phyloP scores from a whole-genome alignment of 305 asterid genomes.

The Fraxinus baroniana region DNA sequence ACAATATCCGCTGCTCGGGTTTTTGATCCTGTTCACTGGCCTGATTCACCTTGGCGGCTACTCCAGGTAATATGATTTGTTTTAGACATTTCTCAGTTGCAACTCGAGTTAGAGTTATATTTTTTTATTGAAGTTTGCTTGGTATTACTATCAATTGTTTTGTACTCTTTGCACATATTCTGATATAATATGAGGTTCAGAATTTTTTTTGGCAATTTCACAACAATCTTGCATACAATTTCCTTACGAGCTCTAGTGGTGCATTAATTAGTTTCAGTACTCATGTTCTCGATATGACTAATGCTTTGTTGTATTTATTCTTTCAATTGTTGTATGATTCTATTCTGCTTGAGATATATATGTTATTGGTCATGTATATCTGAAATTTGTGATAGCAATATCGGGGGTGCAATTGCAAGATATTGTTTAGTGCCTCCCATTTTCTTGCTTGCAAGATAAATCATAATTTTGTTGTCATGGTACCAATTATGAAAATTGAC shows the following conservation, averaged over 20 bases:
- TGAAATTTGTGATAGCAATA: not conserved
- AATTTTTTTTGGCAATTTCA: not conserved
- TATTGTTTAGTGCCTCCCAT: not conserved
- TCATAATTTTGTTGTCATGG: not conserved
- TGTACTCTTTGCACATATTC: constrained; percentile 23
- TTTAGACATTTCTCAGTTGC: constrained; percentile 6
- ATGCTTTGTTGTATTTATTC: not conserved
- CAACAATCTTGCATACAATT: not conserved
- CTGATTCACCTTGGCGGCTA: constrained; percentile 92
- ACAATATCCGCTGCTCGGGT: constrained; percentile 66
- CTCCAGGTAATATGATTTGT: constrained; percentile 55
- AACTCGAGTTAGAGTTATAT: not conserved
- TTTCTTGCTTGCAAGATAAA: not conserved
- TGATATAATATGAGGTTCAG: constrained; percentile 24
- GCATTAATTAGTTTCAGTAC: not conserved
- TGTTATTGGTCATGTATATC: not conserved
- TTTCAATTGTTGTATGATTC: not conserved
- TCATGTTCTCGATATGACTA: not conserved
- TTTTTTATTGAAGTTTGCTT: not conserved
- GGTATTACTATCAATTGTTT: not conserved
- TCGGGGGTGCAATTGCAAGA: not conserved
- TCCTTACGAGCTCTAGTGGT: not conserved
- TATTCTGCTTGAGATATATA: not conserved
- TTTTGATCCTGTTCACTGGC: constrained; percentile 80
- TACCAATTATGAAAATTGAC: not conserved